These are phyloP conservation scores for Aspergillus felis DNA, from an alignment of 2,329 filamentous ascomycete genomes.

Conservation along the genomic window DNA sequence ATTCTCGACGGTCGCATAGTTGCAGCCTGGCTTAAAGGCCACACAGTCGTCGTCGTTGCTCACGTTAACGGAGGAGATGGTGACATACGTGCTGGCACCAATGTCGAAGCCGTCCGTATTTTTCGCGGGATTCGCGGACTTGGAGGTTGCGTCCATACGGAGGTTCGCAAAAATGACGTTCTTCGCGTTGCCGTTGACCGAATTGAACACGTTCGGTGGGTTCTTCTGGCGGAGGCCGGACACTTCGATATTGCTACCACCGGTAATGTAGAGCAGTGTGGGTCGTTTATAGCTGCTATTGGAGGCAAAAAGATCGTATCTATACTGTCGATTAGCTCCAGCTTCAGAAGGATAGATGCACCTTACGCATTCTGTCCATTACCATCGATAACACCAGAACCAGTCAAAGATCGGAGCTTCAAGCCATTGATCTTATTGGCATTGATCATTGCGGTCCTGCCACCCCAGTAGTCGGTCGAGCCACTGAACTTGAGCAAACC, in stretches of 20 bases:
- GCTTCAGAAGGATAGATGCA: neutral
- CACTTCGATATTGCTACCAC: slow-evolving; percentile 37
- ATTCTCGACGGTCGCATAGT: slow-evolving; percentile 38
- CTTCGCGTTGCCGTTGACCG: slow-evolving; percentile 33
- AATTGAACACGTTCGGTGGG: slow-evolving; percentile 45
- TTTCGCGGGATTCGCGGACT: slow-evolving; percentile 35
- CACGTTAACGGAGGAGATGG: slow-evolving; percentile 34
- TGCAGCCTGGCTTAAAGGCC: slow-evolving; percentile 42
- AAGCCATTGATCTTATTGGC: slow-evolving; percentile 36
- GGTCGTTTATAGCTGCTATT: slow-evolving; percentile 39
- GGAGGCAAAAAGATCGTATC: slow-evolving; percentile 39
- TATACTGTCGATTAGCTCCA: neutral
- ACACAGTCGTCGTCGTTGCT: slow-evolving; percentile 46
- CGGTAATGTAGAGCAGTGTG: slow-evolving; percentile 41
- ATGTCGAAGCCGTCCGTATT: slow-evolving; percentile 47
- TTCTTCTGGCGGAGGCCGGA: slow-evolving; percentile 39
- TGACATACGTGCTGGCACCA: slow-evolving; percentile 35
- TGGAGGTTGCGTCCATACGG: slow-evolving; percentile 38
- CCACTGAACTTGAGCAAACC: slow-evolving; percentile 40
- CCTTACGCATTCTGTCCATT: slow-evolving; percentile 42
- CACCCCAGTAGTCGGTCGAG: slow-evolving; percentile 42
- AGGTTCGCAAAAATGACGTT: slow-evolving; percentile 38
- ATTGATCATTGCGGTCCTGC: slow-evolving; percentile 38
- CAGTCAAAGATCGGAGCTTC: slow-evolving; percentile 40
- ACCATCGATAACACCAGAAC: slow-evolving; percentile 44